A percentile compares a stretch with the other conserved stretches of the same genome.
These are phyloP conservation scores for Citrus inodora DNA, from an alignment of 345 rosid species.

Conservation along the genomic window DNA sequence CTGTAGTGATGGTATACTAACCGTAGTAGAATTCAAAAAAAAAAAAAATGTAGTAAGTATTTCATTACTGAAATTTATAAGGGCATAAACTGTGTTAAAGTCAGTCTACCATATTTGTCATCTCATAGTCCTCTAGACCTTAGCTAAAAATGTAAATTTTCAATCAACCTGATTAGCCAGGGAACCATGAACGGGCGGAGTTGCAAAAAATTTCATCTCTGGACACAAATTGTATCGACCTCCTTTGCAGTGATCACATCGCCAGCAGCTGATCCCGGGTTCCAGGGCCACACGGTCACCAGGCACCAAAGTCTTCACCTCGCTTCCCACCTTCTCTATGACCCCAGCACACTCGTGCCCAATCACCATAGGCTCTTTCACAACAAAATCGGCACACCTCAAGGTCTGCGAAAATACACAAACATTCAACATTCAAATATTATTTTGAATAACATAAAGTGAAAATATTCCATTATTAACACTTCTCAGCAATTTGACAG, in stretches of 20 bases:
- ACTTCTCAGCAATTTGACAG: neutral
- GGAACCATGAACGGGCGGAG: constrained; percentile 95
- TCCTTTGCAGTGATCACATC: constrained; percentile 62
- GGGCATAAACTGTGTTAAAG: neutral
- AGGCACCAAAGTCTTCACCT: constrained; percentile 56
- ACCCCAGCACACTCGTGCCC: constrained; percentile 97
- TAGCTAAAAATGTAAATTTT: neutral
- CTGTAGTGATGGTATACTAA: too few relatives aligned
- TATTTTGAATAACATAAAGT: too few relatives aligned
- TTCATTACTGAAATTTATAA: neutral
- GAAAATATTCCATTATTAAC: neutral
- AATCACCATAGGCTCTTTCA: constrained; percentile 94
- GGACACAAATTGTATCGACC: constrained; percentile 91
- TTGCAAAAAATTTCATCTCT: constrained; percentile 91
- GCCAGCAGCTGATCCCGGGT: constrained; percentile 88
- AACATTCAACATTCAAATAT: neutral
- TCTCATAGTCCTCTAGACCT: neutral
- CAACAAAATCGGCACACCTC: constrained; percentile 78
- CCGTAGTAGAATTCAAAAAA: too few relatives aligned
- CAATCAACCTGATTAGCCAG: constrained; percentile 67
- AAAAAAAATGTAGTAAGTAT: too few relatives aligned
- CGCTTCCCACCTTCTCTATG: constrained; percentile 75
- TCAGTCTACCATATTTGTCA: neutral
- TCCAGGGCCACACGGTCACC: constrained; percentile 91
- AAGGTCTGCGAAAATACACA: constrained; percentile 40